phyloP scores from a whole-genome alignment of 306 rosid species.

The Casuarina equisetifolia region DNA sequence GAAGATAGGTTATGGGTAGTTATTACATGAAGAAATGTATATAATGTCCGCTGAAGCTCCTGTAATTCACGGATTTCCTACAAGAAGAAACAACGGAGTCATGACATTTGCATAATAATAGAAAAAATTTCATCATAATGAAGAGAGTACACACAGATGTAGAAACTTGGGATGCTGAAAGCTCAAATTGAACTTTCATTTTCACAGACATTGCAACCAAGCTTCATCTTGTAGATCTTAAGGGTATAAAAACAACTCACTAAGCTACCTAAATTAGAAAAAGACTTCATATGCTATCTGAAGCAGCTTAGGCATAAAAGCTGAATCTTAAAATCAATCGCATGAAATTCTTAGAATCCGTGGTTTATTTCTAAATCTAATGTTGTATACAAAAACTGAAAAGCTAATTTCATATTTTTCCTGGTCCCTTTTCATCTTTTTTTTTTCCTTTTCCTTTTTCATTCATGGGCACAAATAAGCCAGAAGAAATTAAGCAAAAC shows the following conservation, averaged over 20 bases:
- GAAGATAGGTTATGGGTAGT: slow-evolving; percentile 73
- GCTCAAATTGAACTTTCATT: not conserved
- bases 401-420: not conserved
- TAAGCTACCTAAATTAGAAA: not conserved
- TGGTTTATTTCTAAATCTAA: no score
- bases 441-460: not conserved
- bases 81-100: slow-evolving; percentile 18
- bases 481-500: not conserved
- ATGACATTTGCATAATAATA: slow-evolving; percentile 14
- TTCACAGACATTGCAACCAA: not conserved
- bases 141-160: slow-evolving; percentile 9
- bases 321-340: not conserved
- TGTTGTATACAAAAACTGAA: not conserved
- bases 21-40: slow-evolving; percentile 91
- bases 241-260: not conserved
- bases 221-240: not conserved
- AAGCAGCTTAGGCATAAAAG: not conserved
- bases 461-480: not conserved
- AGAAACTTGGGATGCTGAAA: not conserved
- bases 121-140: not conserved
- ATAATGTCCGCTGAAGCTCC: slow-evolving; percentile 84
- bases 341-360: not conserved
- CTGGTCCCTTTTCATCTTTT: not conserved
- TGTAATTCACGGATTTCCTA: slow-evolving; percentile 95
- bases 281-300: not conserved